Conservation (phyloP, 2,329 filamentous ascomycete genomes). For the Claviceps paspali region DNA sequence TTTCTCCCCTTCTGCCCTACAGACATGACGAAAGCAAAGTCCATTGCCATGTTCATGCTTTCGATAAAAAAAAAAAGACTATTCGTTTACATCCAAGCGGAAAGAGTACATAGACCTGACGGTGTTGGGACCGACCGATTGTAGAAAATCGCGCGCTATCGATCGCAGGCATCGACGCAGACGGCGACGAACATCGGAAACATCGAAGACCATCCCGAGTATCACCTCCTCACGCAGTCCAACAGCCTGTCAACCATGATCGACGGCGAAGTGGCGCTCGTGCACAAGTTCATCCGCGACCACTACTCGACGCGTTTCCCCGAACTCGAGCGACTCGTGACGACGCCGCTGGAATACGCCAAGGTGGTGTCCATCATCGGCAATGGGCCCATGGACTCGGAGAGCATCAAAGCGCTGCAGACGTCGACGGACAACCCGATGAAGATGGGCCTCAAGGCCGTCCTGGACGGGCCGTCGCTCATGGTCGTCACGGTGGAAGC, state of each 20-base stretch:
- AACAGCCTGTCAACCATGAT: slow-evolving; percentile 86
- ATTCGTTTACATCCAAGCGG: slow-evolving; percentile 46
- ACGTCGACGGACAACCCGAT: slow-evolving; percentile 65
- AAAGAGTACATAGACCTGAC: slow-evolving; percentile 52
- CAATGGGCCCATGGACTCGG: slow-evolving; percentile 73
- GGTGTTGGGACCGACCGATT: slow-evolving; percentile 27
- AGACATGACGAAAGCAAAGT: no score
- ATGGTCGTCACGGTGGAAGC: slow-evolving; percentile 96
- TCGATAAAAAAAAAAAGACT: slow-evolving; percentile 13
- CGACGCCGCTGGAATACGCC: slow-evolving; percentile 85
- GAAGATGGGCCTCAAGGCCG: slow-evolving; percentile 56
- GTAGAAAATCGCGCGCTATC: slow-evolving; percentile 69
- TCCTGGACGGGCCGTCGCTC: slow-evolving; percentile 76
- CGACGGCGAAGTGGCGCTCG: slow-evolving; percentile 78
- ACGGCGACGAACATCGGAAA: slow-evolving; percentile 57
- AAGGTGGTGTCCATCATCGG: slow-evolving; percentile 88
- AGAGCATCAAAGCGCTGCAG: slow-evolving; percentile 67
- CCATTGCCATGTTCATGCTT: no score
- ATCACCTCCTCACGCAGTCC: slow-evolving; percentile 73
- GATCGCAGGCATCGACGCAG: slow-evolving; percentile 50
- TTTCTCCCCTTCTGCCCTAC: slow-evolving; percentile 9
- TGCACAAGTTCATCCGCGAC: slow-evolving; percentile 93
- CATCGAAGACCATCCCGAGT: slow-evolving; percentile 84
- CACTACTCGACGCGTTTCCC: slow-evolving; percentile 91
- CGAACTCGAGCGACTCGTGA: slow-evolving; percentile 78